These are phyloP conservation scores for Aspergillus sparsus DNA, from an alignment of 495 filamentous ascomycete species.

Conservation along the genomic window DNA sequence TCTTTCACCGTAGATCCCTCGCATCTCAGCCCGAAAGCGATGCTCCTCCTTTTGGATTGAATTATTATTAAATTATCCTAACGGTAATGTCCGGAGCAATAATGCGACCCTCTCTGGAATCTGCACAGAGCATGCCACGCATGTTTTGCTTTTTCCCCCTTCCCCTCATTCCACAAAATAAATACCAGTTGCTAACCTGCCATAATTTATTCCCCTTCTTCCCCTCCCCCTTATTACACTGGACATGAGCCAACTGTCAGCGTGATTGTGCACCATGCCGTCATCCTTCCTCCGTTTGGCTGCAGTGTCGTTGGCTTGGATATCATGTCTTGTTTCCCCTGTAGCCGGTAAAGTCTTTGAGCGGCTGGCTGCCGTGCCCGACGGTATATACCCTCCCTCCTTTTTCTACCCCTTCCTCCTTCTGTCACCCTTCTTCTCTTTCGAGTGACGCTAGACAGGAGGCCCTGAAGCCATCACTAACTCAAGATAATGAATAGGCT, in stretches of 20 bases:
- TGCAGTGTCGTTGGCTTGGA: slow-evolving; percentile 43
- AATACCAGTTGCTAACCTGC: background rate
- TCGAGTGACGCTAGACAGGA: background rate
- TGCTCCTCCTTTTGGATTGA: too few species aligned
- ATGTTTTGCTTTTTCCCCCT: background rate
- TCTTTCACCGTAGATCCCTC: too few species aligned
- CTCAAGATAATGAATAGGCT: slow-evolving; percentile 29
- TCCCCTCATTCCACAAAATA: background rate
- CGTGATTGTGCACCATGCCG: slow-evolving; percentile 27
- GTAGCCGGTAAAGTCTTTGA: slow-evolving; percentile 42
- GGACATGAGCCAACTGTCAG: too few species aligned
- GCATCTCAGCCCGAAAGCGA: too few species aligned
- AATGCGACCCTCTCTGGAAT: too few species aligned
- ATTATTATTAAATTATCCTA: too few species aligned
- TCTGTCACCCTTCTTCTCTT: background rate
- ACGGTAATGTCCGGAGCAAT: too few species aligned
- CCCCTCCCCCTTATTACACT: background rate
- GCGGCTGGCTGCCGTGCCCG: slow-evolving; percentile 35
- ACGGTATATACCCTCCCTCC: slow-evolving; percentile 31
- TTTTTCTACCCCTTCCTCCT: background rate
- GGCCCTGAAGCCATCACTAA: background rate
- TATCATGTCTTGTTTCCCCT: slow-evolving; percentile 41
- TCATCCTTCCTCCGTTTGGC: slow-evolving; percentile 31
- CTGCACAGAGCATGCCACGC: background rate
- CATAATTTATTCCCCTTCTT: background rate